phyloP scores from a whole-genome alignment of 257 asterid genomes.

The Solanum pennellii region DNA sequence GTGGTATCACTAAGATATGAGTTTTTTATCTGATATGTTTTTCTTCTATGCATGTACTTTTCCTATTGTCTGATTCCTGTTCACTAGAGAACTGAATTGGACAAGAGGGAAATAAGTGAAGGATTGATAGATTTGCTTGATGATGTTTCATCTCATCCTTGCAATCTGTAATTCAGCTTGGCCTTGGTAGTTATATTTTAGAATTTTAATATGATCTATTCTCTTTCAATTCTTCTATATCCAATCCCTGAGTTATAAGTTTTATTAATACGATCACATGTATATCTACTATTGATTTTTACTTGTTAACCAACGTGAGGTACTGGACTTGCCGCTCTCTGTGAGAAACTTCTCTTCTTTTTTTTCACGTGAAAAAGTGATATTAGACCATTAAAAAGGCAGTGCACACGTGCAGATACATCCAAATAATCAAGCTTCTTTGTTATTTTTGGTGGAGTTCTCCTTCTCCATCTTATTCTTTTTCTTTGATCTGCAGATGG shows the following conservation, averaged over 20 bases:
- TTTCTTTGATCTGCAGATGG: constrained; percentile 53
- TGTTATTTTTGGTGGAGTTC: not conserved
- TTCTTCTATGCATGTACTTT: not conserved
- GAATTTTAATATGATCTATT: not conserved
- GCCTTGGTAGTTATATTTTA: not conserved
- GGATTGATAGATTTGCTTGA: not conserved
- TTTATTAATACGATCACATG: not conserved
- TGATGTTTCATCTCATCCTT: not conserved
- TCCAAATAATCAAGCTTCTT: not conserved
- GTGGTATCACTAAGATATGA: not conserved
- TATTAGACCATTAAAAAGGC: not conserved
- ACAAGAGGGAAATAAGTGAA: not conserved
- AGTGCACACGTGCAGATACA: not conserved
- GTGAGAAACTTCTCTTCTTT: not conserved
- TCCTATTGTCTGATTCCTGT: not conserved
- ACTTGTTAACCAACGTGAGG: not conserved
- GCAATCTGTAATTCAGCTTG: not conserved
- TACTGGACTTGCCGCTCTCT: not conserved
- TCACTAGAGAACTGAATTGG: not conserved
- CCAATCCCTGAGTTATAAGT: not conserved
- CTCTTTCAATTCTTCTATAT: not conserved
- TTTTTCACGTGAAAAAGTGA: not conserved
- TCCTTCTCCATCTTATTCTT: not conserved
- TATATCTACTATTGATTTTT: not conserved
- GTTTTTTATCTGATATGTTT: not conserved